These are phyloP conservation scores for Boletellus dicymbophilus DNA, from an alignment of 1,284 basidiomycete species.

Conservation along the genomic window DNA sequence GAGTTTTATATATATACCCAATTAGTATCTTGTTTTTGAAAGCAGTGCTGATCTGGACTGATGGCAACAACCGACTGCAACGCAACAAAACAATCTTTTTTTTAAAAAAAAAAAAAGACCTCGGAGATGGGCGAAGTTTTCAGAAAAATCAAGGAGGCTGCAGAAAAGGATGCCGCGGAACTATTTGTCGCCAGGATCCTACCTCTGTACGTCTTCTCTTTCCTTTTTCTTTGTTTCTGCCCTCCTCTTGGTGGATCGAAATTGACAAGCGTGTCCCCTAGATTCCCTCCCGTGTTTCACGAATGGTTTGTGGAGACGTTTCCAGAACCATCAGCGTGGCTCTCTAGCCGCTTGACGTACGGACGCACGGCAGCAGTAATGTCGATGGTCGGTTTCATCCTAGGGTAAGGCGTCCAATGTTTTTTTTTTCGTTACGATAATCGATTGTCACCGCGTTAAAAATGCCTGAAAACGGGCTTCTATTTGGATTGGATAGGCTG, in stretches of 20 bases:
- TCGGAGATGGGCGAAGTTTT: slow-evolving; percentile 57
- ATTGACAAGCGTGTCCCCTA: slow-evolving; percentile 49
- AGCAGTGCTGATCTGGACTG: neutral
- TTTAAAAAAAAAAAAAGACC: no score
- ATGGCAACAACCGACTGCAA: slow-evolving; percentile 6
- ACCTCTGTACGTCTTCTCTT: slow-evolving; percentile 44
- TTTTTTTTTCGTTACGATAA: no score
- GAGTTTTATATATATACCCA: no score
- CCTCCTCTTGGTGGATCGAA: no score
- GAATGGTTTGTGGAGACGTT: slow-evolving; percentile 98
- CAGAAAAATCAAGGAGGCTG: slow-evolving; percentile 54
- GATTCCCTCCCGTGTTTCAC: slow-evolving; percentile 87
- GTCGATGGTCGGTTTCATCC: slow-evolving; percentile 98
- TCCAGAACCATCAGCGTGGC: slow-evolving; percentile 96
- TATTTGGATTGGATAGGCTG: slow-evolving; percentile 53
- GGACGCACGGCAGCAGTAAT: slow-evolving; percentile 94
- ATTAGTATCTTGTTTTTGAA: neutral
- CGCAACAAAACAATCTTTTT: slow-evolving; percentile 3
- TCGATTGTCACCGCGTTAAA: no score
- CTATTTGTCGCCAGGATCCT: slow-evolving; percentile 68
- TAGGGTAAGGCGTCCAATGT: slow-evolving; percentile 77
- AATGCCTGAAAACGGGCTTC: no score
- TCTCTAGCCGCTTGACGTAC: slow-evolving; percentile 86
- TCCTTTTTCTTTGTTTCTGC: no score
- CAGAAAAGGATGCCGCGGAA: slow-evolving; percentile 54